Evolutionary conservation across 257 asterid species (phyloP), one percentile per base, ranked within the genome.

Genomic region (Gynochthodes officinalis): DNA sequence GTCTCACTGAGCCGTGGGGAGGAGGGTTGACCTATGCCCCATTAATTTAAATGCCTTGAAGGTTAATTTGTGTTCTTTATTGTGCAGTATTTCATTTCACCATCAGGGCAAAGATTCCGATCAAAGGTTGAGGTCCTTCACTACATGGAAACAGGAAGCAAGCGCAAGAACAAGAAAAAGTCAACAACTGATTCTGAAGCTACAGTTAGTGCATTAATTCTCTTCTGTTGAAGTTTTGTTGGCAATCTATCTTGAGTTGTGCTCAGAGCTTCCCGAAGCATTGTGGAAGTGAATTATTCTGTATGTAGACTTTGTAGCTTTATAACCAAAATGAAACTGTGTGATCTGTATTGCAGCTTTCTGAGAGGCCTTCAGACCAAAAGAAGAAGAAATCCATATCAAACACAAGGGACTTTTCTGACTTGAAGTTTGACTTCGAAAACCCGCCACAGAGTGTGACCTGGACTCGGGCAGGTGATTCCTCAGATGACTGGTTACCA

Each of bases 71-170:
- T 69, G 33, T 28, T 48, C 44, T 67, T 33, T 35, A 32, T 65
- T 72, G 48, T 73, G 75, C 82, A 82, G 86, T 82, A 82, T 54
- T 82, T 49, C 48, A 3, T 54, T 52, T 68, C 77, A 6, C 86
- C 86, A 18, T 43, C 80, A 0, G 86, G 86, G 30, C 39, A 33
- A 21, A 79, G 46, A 39, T 74, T 82, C 61, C 80, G 84, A 19
- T 82, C 86, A 15, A 82, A 77, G 74, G 76, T 62, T 23, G 86
- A 82, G 77, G 86, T 82, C 49, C 64, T 74, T 43, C 72, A 79
- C 72, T 82, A 52, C 71, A 33, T 82, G 48, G 80, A 76, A 57
- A 79, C 82, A 0, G 86, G 86, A 64, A 71, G 74, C 71, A 79
- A 49, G 71, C 77, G 77, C 44, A 76, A 73, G 71, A 73, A 18